Evolutionary conservation across 768 basidiomycete species (phyloP).

Genomic region (Ramaria sp.): DNA sequence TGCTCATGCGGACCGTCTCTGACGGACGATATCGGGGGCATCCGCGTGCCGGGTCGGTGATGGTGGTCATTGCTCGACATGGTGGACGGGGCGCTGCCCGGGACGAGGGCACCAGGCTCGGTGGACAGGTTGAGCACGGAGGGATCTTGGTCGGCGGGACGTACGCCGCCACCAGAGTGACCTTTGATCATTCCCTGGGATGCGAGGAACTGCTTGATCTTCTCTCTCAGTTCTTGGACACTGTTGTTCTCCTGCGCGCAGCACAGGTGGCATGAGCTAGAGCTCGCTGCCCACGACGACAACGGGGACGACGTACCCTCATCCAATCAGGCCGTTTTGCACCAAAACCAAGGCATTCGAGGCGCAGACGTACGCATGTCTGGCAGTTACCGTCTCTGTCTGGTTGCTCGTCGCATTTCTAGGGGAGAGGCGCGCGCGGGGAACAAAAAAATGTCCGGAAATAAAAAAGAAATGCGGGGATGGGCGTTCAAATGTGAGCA

Average conservation of each 20-base stretch:
- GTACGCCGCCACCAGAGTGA: slow-evolving; percentile 61
- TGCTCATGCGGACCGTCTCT: slow-evolving; percentile 4
- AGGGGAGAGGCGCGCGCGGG: slow-evolving; percentile 14
- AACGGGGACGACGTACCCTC: slow-evolving; percentile 39
- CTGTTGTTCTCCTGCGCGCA: slow-evolving; percentile 50
- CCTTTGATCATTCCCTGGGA: slow-evolving; percentile 87
- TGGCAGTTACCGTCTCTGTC: slow-evolving; percentile 52
- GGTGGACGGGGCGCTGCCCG: slow-evolving; percentile 28
- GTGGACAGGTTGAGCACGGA: slow-evolving; percentile 30
- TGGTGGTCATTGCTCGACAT: slow-evolving; percentile 11
- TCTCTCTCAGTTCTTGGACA: slow-evolving; percentile 58
- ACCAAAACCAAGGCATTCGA: slow-evolving; percentile 82
- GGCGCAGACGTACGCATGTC: slow-evolving; percentile 67
- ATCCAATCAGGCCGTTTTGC: slow-evolving; percentile 81
- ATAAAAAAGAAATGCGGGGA: slow-evolving; percentile 2
- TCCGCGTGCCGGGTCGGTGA: not conserved
- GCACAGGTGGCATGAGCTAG: slow-evolving; percentile 5
- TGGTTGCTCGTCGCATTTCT: slow-evolving; percentile 81
- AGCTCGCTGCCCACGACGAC: slow-evolving; percentile 8
- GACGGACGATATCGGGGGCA: slow-evolving; percentile 9
- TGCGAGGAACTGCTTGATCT: slow-evolving; percentile 69
- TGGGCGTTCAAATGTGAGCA: slow-evolving; percentile 1
- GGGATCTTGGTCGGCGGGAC: slow-evolving; percentile 43
- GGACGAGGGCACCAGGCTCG: not conserved
- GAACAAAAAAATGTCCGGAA: slow-evolving; percentile 5